phyloP scores from a whole-genome alignment of 2,329 filamentous ascomycete genomes.

The Leptographium wingfieldii region DNA sequence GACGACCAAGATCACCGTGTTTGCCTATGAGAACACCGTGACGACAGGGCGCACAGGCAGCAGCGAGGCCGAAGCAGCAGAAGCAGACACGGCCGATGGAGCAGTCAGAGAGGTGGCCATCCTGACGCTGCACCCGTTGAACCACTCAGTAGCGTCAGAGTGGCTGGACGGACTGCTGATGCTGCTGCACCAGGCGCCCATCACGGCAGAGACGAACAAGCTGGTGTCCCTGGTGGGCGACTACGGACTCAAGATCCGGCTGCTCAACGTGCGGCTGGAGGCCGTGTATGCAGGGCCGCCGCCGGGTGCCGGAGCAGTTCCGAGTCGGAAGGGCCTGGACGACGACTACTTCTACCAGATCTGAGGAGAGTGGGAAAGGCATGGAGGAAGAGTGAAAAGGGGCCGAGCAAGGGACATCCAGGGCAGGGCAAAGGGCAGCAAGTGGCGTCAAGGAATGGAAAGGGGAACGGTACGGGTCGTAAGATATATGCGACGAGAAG shows the following conservation, averaged over 20 bases:
- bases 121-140: slow-evolving; percentile 69
- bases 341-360: slow-evolving; percentile 90
- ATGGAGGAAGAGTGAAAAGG: too few relatives aligned
- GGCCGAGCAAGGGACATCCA: too few relatives aligned
- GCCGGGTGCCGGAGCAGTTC: slow-evolving; percentile 62
- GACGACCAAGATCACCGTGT: slow-evolving; percentile 83
- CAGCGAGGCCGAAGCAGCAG: background rate
- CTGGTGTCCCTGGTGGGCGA: slow-evolving; percentile 74
- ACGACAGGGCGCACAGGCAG: slow-evolving; percentile 12
- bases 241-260: slow-evolving; percentile 82
- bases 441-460: too few relatives aligned
- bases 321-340: slow-evolving; percentile 72
- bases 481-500: too few relatives aligned
- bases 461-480: too few relatives aligned
- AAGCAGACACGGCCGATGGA: background rate
- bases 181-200: slow-evolving; percentile 87
- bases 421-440: too few relatives aligned
- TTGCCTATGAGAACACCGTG: slow-evolving; percentile 47
- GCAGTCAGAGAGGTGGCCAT: slow-evolving; percentile 50
- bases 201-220: slow-evolving; percentile 92
- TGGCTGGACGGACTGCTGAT: slow-evolving; percentile 95
- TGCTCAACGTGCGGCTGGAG: slow-evolving; percentile 85
- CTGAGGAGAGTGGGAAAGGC: slow-evolving; percentile 19
- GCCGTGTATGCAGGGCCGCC: slow-evolving; percentile 54
- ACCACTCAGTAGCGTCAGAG: slow-evolving; percentile 76